These are phyloP conservation scores for Haplosporangium sp. DNA, from an alignment of 371 early-diverging fungal species.

Conservation along the genomic window DNA sequence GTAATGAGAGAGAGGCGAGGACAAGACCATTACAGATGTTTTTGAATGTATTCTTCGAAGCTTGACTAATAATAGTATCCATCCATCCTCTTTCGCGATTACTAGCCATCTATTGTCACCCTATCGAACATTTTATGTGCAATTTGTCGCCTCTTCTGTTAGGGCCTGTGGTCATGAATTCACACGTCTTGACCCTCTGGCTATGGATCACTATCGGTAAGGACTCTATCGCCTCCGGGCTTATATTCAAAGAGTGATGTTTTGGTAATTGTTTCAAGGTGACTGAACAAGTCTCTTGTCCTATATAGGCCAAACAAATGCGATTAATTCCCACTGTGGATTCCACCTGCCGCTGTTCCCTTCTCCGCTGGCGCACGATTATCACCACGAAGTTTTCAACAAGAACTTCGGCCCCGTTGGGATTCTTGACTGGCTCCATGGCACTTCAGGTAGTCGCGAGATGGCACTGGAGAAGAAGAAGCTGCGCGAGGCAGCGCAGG, in stretches of 20 bases:
- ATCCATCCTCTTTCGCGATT: not conserved
- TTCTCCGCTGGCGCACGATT: constrained; percentile 69
- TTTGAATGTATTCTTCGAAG: not conserved
- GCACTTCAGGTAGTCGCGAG: constrained; percentile 55
- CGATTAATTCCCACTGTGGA: constrained; percentile 74
- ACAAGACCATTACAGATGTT: not conserved
- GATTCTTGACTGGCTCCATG: constrained; percentile 59
- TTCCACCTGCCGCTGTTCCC: constrained; percentile 67
- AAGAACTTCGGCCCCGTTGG: constrained; percentile 68
- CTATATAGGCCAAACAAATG: constrained; percentile 59
- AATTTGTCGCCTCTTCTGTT: constrained; percentile 64
- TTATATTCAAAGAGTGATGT: too few species aligned
- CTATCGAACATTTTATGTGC: constrained; percentile 64
- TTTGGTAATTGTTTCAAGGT: too few species aligned
- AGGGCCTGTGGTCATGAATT: constrained; percentile 62
- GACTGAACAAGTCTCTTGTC: not conserved
- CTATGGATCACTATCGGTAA: constrained; percentile 65
- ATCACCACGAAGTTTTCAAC: constrained; percentile 76
- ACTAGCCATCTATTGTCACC: constrained; percentile 66
- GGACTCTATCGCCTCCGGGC: not conserved
- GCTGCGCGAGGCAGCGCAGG: constrained; percentile 21
- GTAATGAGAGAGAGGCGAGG: constrained; percentile 38
- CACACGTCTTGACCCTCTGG: constrained; percentile 64
- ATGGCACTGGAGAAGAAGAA: constrained; percentile 39
- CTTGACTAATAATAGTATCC: not conserved